Base-by-base conservation (phyloP, 345 rosid genomes). In the Salix dunnii region DNA sequence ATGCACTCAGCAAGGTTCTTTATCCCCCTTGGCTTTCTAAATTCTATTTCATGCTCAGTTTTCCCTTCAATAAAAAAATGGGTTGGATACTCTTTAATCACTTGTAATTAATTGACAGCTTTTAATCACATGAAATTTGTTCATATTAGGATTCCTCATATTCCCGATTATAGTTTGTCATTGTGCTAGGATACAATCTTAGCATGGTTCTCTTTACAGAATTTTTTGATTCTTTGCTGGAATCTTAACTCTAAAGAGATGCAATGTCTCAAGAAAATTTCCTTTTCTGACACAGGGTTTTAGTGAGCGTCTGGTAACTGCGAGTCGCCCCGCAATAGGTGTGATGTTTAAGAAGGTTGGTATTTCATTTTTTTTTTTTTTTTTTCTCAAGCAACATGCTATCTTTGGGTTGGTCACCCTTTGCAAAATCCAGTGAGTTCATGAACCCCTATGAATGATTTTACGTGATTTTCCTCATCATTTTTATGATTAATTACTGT, bases 1-100 rank as follows among this genome's bases (percentile, higher is more conserved):
- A 90, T 87, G 91, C 99, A 71, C 91, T 93, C 79, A 96, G 99
- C 96, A 96, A 96, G 99, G 98, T 96, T 76, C 61, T 75, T 65
- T 76, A 68, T 68, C 63, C 79, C 71, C 43, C 67, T 78, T 78
- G 48, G 65, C 46, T 51, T 75, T 74, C n/a, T 53, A 23, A 28
- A 61, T 40, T 76, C 23, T 58, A 28, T 17, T 35, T 53, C 36
- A 13, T 30, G 28, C 8, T 51, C 11, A 31, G 28, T 31, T 72
- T 66, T 49, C 9, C 53, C 20, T 20, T 68, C 30, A 13, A 14
- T 16, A 49, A 27, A 23, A 35, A 30, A 7, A 40, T 51, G 58
- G 58, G 58, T 10, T 7, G 58, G 10, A 51, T 42, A 42, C 10
- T 42, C 46, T 42, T 42, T 42, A 42, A 42, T 42, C 46, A 0